Evolutionary conservation across 768 basidiomycete species (phyloP).

Genomic region (Crucibulum laeve): DNA sequence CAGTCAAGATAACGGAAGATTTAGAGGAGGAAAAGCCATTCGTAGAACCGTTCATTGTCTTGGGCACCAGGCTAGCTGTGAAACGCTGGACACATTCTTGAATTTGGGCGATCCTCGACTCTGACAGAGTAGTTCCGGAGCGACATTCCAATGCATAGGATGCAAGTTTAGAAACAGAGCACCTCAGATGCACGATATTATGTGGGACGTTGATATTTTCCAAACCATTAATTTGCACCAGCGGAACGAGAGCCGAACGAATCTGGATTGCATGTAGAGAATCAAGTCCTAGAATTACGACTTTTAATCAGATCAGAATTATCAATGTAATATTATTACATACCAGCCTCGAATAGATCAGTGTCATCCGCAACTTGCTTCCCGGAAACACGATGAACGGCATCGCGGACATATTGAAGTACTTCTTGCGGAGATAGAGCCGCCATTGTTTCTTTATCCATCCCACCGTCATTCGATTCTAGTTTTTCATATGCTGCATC

Average conservation of each 20-base stretch:
- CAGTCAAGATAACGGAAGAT: constrained; percentile 25
- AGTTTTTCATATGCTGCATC: constrained; percentile 14
- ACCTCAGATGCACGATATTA: constrained; percentile 6
- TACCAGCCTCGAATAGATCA: constrained; percentile 8
- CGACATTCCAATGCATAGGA: constrained; percentile 1
- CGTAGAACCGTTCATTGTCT: neutral
- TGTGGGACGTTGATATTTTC: constrained; percentile 2
- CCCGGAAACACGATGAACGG: constrained; percentile 1
- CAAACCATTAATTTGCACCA: constrained; percentile 1
- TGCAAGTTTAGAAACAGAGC: constrained; percentile 4
- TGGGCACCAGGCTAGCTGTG: neutral
- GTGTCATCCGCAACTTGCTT: constrained; percentile 3
- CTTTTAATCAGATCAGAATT: too few relatives aligned
- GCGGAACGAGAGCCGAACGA: constrained; percentile 3
- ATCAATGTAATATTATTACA: neutral
- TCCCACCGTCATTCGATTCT: constrained; percentile 2
- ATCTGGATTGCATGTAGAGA: constrained; percentile 8
- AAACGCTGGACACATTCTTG: constrained; percentile 3
- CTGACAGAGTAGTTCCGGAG: neutral
- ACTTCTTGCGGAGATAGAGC: too few relatives aligned
- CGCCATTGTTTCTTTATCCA: too few relatives aligned
- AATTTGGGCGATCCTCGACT: neutral
- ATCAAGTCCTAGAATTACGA: constrained; percentile 4
- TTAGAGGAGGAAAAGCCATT: neutral
- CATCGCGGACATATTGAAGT: neutral